Conservation (phyloP, 805 yeast species). For the Metschnikowia bowlesiae region DNA sequence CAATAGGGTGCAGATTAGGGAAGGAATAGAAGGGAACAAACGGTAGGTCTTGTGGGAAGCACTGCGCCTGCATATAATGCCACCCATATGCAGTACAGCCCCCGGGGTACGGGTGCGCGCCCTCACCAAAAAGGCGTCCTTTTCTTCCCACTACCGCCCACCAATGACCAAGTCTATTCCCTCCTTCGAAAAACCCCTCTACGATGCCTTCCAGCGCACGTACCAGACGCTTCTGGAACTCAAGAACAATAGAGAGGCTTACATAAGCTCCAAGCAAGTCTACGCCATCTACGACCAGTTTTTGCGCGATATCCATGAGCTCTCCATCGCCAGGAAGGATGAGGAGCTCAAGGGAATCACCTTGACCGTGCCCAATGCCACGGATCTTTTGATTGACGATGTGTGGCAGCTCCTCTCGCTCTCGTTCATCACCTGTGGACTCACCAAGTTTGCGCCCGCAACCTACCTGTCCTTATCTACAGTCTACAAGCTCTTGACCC, state of each 20-base stretch:
- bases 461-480: conserved; percentile 87
- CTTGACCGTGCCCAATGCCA: conserved; percentile 43
- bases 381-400: conserved; percentile 78
- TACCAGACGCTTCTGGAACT: conserved; percentile 27
- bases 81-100: neutral
- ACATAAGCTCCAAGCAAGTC: conserved; percentile 66
- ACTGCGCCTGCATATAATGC: neutral
- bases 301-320: conserved; percentile 47
- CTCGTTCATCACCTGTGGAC: conserved; percentile 88
- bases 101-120: conserved; percentile 1
- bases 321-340: conserved; percentile 50
- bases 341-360: conserved; percentile 37
- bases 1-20: too few relatives aligned
- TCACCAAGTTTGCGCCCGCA: conserved; percentile 87
- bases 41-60: too few relatives aligned
- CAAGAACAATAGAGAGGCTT: conserved; percentile 63
- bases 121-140: neutral
- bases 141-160: neutral
- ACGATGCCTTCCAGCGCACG: conserved; percentile 25
- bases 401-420: conserved; percentile 83
- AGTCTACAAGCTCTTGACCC: conserved; percentile 78
- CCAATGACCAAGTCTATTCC: conserved; percentile 26
- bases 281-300: conserved; percentile 55
- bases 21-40: too few relatives aligned
- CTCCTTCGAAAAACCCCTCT: conserved; percentile 30